These are phyloP conservation scores for Zoysia matrella DNA, from an alignment of 202 grass and related monocot species.

Conservation along the genomic window DNA sequence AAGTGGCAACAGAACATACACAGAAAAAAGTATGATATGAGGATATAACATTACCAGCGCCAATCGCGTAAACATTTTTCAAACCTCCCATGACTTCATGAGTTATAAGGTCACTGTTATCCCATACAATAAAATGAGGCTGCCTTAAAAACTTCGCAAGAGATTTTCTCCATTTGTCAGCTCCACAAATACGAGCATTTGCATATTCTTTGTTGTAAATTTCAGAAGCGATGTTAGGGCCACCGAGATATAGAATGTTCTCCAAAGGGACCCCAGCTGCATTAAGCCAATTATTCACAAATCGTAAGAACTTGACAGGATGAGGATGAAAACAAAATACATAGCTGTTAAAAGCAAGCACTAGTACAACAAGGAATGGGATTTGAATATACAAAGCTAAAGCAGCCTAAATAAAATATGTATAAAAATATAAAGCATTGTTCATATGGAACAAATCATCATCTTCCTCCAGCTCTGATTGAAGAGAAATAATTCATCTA, in stretches of 20 bases:
- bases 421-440: not conserved
- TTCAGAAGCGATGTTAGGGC: slow-evolving; percentile 97
- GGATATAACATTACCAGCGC: slow-evolving; percentile 71
- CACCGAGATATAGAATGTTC: slow-evolving; percentile 98
- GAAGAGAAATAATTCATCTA: not conserved
- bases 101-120: slow-evolving; percentile 66
- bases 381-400: slow-evolving; percentile 7
- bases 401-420: slow-evolving; percentile 8
- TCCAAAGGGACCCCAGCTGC: slow-evolving; percentile 87
- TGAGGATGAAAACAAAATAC: not conserved
- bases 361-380: not conserved
- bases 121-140: slow-evolving; percentile 69
- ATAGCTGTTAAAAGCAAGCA: slow-evolving; percentile 23
- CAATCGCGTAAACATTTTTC: slow-evolving; percentile 98
- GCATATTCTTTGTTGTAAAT: slow-evolving; percentile 80
- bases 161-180: slow-evolving; percentile 93
- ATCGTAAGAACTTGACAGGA: not conserved
- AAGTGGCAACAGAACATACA: slow-evolving; percentile 9
- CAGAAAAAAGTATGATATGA: not conserved
- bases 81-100: slow-evolving; percentile 99
- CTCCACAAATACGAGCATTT: slow-evolving; percentile 66
- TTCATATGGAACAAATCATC: not conserved
- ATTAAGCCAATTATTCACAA: slow-evolving; percentile 35
- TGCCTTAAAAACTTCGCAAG: slow-evolving; percentile 97
- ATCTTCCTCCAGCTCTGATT: not conserved